Evolutionary conservation across 306 rosid genomes (phyloP), one percentile per base, ranked within the genome.

Genomic region (Rosa rugosa): DNA sequence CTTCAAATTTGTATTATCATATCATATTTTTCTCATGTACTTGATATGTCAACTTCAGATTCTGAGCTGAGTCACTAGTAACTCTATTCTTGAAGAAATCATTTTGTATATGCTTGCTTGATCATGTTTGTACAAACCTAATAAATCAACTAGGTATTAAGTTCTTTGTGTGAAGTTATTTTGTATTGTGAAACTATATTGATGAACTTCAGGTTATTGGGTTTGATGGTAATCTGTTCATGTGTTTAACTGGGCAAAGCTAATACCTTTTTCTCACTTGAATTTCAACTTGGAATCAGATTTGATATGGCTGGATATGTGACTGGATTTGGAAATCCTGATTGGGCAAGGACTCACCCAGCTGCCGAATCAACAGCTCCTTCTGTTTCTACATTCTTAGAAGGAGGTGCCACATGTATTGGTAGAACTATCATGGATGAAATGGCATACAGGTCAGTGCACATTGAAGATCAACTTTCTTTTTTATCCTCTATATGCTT

Each of bases 381-480:
- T 23, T 82, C 92, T 25, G 85, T 93, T 72, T 67, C 75, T 84
- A 77, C 90, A 44, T 54, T 93, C 59, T 85, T 91, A 13, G 78
- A 63, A n/a, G 96, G 86, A 67, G 99, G 99, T 69, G 99, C 97
- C 67, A 91, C 89, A 36, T 91, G 90, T 77, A 80, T 88, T 67
- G 99, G 99, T 78, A 91, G 79, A 85, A 95, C 98, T 75, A 86
- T 89, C 80, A 86, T 92, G 99, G 99, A 95, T 78, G 99, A 95
- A 91, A 87, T 92, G 99, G 99, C 99, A 36, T 92, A 85, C 85
- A 79, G 99, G 99, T 93, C 78, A 11, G 83, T 47, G 14, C 9
- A 41, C 16, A 65, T 65, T 65, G 70, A 14, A 51, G 22, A 22
- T 27, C 8, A 3, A 36, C 36, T 59, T 34, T 12, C 67, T 22